Evolutionary conservation across 2,329 filamentous ascomycete genomes (phyloP).

Genomic region (Phyllosticta paracitricarpa): DNA sequence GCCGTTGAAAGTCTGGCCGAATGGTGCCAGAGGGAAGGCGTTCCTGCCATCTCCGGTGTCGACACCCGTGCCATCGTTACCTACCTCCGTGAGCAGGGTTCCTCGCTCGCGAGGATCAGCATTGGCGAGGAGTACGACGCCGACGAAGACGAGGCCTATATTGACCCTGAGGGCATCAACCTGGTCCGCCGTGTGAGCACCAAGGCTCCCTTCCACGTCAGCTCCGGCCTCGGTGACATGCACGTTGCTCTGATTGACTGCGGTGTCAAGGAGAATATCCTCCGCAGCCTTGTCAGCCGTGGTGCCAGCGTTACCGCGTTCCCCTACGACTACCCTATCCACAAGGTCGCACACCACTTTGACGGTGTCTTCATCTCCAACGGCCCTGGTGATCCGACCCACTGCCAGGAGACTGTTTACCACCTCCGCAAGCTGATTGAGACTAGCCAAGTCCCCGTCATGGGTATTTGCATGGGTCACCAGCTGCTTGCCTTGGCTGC

Average conservation of each 20-base stretch:
- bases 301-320: slow-evolving; percentile 90
- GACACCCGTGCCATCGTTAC: slow-evolving; percentile 97
- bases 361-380: slow-evolving; percentile 99
- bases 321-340: slow-evolving; percentile 93
- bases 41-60: slow-evolving; percentile 91
- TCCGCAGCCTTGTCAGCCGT: slow-evolving; percentile 83
- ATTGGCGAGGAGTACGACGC: slow-evolving; percentile 97
- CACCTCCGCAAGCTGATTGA: slow-evolving; percentile 87
- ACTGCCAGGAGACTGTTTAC: slow-evolving; percentile 90
- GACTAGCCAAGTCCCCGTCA: slow-evolving; percentile 79
- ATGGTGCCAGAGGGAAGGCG: slow-evolving; percentile 94
- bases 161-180: slow-evolving; percentile 95
- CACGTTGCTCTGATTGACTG: slow-evolving; percentile 96
- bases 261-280: slow-evolving; percentile 99
- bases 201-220: slow-evolving; percentile 94
- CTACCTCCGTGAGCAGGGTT: slow-evolving; percentile 89
- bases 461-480: slow-evolving; percentile 97
- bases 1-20: slow-evolving; percentile 86
- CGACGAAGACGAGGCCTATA: slow-evolving; percentile 91
- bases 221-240: slow-evolving; percentile 69
- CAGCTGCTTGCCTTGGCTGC: slow-evolving; percentile 86
- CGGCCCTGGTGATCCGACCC: slow-evolving; percentile 93
- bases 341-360: slow-evolving; percentile 96
- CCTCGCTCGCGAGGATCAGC: slow-evolving; percentile 86
- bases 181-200: slow-evolving; percentile 93